These are phyloP conservation scores for Berberis thunbergii DNA, from an alignment of 164 flowering plant genomes.

Conservation along the genomic window DNA sequence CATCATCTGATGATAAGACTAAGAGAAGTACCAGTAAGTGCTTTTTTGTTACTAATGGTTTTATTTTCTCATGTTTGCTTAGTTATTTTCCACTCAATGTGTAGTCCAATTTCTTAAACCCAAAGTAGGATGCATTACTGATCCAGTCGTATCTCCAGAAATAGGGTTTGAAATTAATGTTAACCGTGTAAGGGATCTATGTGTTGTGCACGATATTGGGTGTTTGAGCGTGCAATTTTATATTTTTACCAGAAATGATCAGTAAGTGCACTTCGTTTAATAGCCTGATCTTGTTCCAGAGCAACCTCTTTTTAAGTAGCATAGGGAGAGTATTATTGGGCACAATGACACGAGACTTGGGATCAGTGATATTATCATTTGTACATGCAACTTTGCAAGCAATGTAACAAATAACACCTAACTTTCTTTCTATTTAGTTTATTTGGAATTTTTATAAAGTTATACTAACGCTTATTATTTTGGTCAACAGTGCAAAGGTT, in stretches of 20 bases:
- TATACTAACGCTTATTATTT: conserved; percentile 1
- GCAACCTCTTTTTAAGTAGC: not conserved
- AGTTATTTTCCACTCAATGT: no score
- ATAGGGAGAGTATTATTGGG: not conserved
- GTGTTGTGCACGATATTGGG: no score
- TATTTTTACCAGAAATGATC: no score
- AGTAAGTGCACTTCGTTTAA: no score
- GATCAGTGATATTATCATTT: not conserved
- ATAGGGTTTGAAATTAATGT: no score
- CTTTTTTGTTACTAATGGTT: not conserved
- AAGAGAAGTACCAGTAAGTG: not conserved
- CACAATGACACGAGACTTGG: not conserved
- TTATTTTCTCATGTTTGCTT: no score
- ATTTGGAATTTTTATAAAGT: not conserved
- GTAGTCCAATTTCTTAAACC: no score
- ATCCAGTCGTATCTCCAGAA: no score
- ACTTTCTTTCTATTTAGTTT: not conserved
- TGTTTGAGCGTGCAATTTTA: no score
- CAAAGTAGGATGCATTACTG: no score
- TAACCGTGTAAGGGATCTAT: no score
- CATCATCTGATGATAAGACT: not conserved
- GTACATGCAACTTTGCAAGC: not conserved
- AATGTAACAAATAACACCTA: not conserved
- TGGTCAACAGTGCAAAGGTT: conserved; percentile 42
- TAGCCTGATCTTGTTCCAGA: not conserved